Base-by-base conservation (phyloP, 108 stramenopile species). In the Conticribra weissflogii region DNA sequence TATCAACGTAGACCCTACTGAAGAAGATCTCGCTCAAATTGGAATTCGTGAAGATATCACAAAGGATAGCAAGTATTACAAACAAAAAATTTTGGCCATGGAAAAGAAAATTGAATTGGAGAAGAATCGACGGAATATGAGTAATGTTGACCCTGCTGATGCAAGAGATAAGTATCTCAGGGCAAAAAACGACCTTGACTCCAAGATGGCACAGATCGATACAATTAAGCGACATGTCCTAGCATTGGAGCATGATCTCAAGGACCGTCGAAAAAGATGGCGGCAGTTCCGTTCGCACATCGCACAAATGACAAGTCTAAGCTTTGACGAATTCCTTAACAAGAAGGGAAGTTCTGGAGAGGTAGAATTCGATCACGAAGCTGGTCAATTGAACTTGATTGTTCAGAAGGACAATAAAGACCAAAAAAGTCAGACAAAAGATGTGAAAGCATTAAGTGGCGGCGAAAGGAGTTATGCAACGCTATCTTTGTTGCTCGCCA, bases 381-480 rank as follows among this genome's bases (percentile, higher is more conserved):
- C 61, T 2, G 51, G 59, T n/a, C 56, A 61, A 29, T 79, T 97
- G 45, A 77, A 89, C 53, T 51, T 94, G 19, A 52, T 78, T 44
- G 90, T 94, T 33, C 87, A 91, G 54, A 91, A 96, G 76, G 89
- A 90, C 68, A 70, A 68, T 25, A 76, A 54, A 16, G 80, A 91
- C 63, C 63, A 79, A 41, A 25, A 49, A 34, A 91, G 82, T 57
- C 86, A 90, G 72, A 90, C 85, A 45, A 86, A 82, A 48, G 94
- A 95, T 66, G 88, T 94, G 48, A 92, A 93, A 79, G 87, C 91
- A 16, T 75, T 96, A 33, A 88, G 93, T 78, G 93, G 93, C 28
- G 93, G 94, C 8, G 91, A 95, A 78, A 57, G 88, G 31, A 89
- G 88, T 58, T 96, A 83, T 64, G 84, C 96, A 7, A 97, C 96